Conservation (phyloP, 2,329 filamentous ascomycete genomes). For the Biscogniauxia mediterranea region DNA sequence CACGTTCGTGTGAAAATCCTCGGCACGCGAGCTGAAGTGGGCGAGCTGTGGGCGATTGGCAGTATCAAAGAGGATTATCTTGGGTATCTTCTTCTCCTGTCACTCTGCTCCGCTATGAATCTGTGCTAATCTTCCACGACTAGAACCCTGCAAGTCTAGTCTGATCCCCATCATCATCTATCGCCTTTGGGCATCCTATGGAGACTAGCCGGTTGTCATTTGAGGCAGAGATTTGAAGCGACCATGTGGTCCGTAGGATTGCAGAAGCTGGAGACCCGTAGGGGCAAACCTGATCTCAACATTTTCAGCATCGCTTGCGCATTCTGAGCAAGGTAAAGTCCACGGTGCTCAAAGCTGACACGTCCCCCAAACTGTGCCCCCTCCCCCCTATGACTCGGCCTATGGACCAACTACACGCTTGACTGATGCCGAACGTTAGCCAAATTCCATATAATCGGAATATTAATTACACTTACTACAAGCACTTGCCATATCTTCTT, state of each 20-base stretch:
- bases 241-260: constrained; percentile 13
- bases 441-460: neutral
- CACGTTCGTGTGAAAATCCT: constrained; percentile 94
- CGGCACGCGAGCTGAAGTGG: constrained; percentile 88
- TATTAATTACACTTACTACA: neutral
- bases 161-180: neutral
- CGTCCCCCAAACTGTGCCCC: neutral
- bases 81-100: constrained; percentile 47
- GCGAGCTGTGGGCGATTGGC: constrained; percentile 93
- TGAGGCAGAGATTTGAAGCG: constrained; percentile 1
- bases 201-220: neutral
- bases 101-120: constrained; percentile 6
- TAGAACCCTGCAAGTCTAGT: constrained; percentile 29
- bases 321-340: constrained; percentile 25
- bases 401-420: neutral
- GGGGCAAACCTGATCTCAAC: constrained; percentile 17
- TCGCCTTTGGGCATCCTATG: neutral
- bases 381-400: neutral
- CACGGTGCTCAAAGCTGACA: neutral
- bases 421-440: neutral
- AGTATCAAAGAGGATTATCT: constrained; percentile 88
- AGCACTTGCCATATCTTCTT: neutral
- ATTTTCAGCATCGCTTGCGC: constrained; percentile 16
- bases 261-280: constrained; percentile 15
- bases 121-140: constrained; percentile 5